Percentiles rank a stretch among this genome's conserved stretches.
Conservation (phyloP, 2,329 filamentous ascomycete genomes). For the Gliomastix tumulicola region DNA sequence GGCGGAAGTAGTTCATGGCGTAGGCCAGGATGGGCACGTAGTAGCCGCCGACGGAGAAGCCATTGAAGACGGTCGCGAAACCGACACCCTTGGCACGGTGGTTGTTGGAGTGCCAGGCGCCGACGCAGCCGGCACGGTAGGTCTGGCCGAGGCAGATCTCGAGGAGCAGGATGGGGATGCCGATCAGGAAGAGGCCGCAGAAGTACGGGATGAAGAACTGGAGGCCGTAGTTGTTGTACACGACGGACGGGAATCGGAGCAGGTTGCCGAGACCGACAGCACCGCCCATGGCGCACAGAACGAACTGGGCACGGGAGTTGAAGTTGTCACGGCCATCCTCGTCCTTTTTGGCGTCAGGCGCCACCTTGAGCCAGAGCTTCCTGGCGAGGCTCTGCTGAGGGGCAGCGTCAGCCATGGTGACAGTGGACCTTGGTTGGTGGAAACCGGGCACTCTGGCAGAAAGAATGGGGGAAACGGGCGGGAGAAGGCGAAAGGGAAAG, state of each 20-base stretch:
- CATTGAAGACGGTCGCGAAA: slow-evolving; percentile 39
- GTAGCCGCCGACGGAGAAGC: slow-evolving; percentile 43
- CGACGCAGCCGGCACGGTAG: slow-evolving; percentile 42
- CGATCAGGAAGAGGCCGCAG: slow-evolving; percentile 40
- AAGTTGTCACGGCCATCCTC: slow-evolving; percentile 17
- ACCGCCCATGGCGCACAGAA: slow-evolving; percentile 31
- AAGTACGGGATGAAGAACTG: slow-evolving; percentile 51
- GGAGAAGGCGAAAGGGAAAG: too few species aligned
- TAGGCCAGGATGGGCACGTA: slow-evolving; percentile 47
- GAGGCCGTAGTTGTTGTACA: slow-evolving; percentile 49
- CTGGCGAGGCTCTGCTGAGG: slow-evolving; percentile 10
- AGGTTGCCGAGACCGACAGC: slow-evolving; percentile 47
- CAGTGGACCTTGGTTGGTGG: too few species aligned
- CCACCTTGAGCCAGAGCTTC: slow-evolving; percentile 10
- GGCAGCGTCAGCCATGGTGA: slow-evolving; percentile 11
- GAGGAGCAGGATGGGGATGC: slow-evolving; percentile 44
- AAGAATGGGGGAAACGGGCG: too few species aligned
- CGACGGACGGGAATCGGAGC: slow-evolving; percentile 45
- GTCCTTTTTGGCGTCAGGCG: slow-evolving; percentile 13
- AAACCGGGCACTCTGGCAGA: too few species aligned
- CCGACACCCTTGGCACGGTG: slow-evolving; percentile 42
- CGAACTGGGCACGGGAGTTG: slow-evolving; percentile 14
- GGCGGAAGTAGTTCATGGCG: slow-evolving; percentile 49
- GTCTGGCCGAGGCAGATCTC: slow-evolving; percentile 61
- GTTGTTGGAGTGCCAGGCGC: slow-evolving; percentile 42